These are phyloP conservation scores for Aeschynomene evenia DNA, from an alignment of 306 rosid genomes.

Conservation along the genomic window DNA sequence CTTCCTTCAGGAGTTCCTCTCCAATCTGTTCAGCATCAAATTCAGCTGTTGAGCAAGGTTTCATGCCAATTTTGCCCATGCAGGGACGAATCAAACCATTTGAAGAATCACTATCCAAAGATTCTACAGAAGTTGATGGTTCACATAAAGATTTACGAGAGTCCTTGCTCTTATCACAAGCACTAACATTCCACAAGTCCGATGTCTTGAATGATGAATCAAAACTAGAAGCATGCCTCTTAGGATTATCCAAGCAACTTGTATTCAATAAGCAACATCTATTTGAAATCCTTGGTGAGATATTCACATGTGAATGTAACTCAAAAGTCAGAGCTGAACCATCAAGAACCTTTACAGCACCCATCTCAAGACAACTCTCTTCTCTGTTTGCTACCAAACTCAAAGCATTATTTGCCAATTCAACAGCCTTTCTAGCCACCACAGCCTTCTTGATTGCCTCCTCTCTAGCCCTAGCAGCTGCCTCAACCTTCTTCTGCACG, in stretches of 20 bases:
- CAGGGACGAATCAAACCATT: constrained; percentile 26
- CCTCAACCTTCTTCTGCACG: constrained; percentile 45
- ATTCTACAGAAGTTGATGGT: constrained; percentile 32
- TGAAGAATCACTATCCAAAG: constrained; percentile 40
- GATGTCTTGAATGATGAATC: constrained; percentile 29
- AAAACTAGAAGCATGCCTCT: constrained; percentile 16
- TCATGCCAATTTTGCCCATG: constrained; percentile 27
- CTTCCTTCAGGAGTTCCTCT: constrained; percentile 47
- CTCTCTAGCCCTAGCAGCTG: constrained; percentile 41
- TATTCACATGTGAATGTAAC: constrained; percentile 42
- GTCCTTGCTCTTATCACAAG: constrained; percentile 26
- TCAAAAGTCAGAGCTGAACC: constrained; percentile 38
- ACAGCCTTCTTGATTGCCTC: constrained; percentile 38
- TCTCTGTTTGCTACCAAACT: constrained; percentile 32
- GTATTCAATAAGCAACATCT: constrained; percentile 42
- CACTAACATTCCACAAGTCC: constrained; percentile 13
- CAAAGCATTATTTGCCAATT: constrained; percentile 42
- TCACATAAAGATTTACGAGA: constrained; percentile 21
- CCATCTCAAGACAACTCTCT: constrained; percentile 16
- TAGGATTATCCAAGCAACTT: constrained; percentile 25
- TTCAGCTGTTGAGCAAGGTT: constrained; percentile 27
- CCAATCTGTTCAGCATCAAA: constrained; percentile 31
- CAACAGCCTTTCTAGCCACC: constrained; percentile 39
- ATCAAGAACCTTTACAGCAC: constrained; percentile 34
- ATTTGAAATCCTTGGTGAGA: constrained; percentile 34